Evolutionary conservation across 2,329 filamentous ascomycete genomes (phyloP), one percentile per base, ranked within the genome.

Genomic region (Zymoseptoria passerinii): DNA sequence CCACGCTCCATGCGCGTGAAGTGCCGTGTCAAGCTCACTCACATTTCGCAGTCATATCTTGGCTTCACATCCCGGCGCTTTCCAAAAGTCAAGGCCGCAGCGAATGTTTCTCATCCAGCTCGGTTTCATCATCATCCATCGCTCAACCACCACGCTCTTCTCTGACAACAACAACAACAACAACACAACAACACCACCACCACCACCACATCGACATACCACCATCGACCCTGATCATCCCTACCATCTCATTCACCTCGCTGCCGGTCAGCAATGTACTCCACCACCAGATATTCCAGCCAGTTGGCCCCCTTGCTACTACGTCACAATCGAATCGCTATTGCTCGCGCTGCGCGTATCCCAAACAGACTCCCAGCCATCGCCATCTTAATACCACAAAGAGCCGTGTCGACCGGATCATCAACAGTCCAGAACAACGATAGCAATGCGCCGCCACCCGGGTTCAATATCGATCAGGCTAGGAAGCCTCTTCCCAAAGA

Each of bases 381-480:
- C 53, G 82, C 83, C 49, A 79, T 85, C 55, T 71, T 84, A 56
- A 71, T 85, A 19, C 81, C 82, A 3, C 75, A 80, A 58, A 71
- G 72, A 61, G 58, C 58, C 40, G 77, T 82, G 63, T 76, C 81
- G 28, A 87, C 84, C 52, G 82, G 86, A 63, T 80, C 81, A 10
- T 79, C 80, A 59, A 80, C 80, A 13, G 71, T 71, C 48, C 77
- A 81, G 54, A 57, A 59, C 54, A 55, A 53, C 54, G 65, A 68
- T 50, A 61, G 58, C 18, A 78, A 81, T 56, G 85, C 83, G 53
- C 92, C 90, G 50, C 92, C 92, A 58, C 92, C 91, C 13, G 92
- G 92, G 28, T 96, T 96, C 79, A 92, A 94, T 71, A 80, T 89
- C n/a, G 86, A 92, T 70, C 81, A 90, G 77, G 92, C 92, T 66